Base-by-base conservation (phyloP, 495 filamentous ascomycete species). In the Neohortaea acidophila region DNA sequence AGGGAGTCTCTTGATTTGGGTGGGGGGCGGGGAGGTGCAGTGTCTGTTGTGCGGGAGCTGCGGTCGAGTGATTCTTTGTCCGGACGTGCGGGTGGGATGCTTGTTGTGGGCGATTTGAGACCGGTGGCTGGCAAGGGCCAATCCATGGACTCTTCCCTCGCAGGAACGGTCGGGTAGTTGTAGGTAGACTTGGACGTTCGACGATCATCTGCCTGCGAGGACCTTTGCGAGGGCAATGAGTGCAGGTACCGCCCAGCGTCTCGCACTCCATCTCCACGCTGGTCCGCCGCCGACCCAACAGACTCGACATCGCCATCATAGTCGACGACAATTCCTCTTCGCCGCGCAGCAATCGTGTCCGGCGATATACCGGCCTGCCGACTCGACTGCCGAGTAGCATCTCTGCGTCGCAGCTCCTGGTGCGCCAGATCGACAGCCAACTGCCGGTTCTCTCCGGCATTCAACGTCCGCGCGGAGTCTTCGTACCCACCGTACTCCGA, bases 391-490 rank as follows among this genome's bases (percentile, higher is more conserved):
- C 69, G 63, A 10, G 66, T 64, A 6, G 68, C 68, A 38, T 77
- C 75, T 44, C 84, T 65, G 33, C 83, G 70, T 33, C 58, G 65
- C 30, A 87, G 72, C 56, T 92, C 83, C 14, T 67, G 74, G 38
- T 75, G 71, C 0, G 83, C 83, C 24, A 92, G 48, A 44, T 77
- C 68, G 4, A 91, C 79, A 7, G 84, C 84, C 25, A 94, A 66
- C 22, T 84, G 75, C 39, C 70, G 67, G 42, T 91, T 67, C 36
- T 81, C 70, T 9, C 62, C 68, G 3, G 79, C 81, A 52, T 81
- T 76, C 15, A 94, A 58, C 4, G 43, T 17, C 12, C 20, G 29
- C 12, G 40, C 39, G 27, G 38, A 23, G 36, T 29, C 31, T 25
- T 44, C 47, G 21, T 45, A 36, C 2, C 6, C 17, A 3, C 19